These are phyloP conservation scores for Stagonosporopsis vannaccii DNA, from an alignment of 2,329 filamentous ascomycete genomes.

Conservation along the genomic window DNA sequence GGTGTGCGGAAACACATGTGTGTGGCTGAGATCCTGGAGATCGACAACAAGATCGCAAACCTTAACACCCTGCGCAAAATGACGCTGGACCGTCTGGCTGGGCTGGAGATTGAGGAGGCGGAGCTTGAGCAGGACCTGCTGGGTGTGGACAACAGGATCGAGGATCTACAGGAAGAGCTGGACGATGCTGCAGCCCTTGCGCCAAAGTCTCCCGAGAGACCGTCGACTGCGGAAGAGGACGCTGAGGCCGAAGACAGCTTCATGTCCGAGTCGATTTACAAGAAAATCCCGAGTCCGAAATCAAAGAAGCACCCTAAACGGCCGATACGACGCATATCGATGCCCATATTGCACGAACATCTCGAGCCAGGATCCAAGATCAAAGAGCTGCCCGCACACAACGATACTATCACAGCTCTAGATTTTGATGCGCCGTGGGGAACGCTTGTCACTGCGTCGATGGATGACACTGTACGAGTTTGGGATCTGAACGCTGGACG, in stretches of 20 bases:
- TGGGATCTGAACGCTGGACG: slow-evolving; percentile 96
- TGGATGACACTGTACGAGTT: slow-evolving; percentile 93
- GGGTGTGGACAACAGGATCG: slow-evolving; percentile 67
- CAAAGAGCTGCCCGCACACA: slow-evolving; percentile 86
- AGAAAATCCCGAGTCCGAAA: slow-evolving; percentile 76
- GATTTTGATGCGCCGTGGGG: slow-evolving; percentile 99
- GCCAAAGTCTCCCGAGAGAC: slow-evolving; percentile 48
- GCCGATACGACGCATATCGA: slow-evolving; percentile 76
- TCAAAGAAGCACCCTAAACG: slow-evolving; percentile 60
- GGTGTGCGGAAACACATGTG: slow-evolving; percentile 96
- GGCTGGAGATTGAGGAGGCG: slow-evolving; percentile 87
- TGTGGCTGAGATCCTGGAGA: slow-evolving; percentile 92
- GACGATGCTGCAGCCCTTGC: slow-evolving; percentile 58
- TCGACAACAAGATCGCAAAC: slow-evolving; percentile 96
- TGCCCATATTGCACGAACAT: slow-evolving; percentile 95
- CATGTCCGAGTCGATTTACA: slow-evolving; percentile 98
- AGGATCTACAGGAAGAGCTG: slow-evolving; percentile 67
- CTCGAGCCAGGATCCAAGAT: slow-evolving; percentile 89
- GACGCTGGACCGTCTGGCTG: slow-evolving; percentile 84
- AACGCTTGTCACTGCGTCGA: slow-evolving; percentile 86
- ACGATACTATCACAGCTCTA: slow-evolving; percentile 84
- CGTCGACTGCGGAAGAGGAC: slow-evolving; percentile 61
- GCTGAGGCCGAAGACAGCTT: slow-evolving; percentile 66
- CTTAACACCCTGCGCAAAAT: slow-evolving; percentile 91
- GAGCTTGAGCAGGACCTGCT: slow-evolving; percentile 84